These are phyloP conservation scores for Magnaporthales sp. DNA, from an alignment of 2,329 filamentous ascomycete genomes.

Conservation along the genomic window DNA sequence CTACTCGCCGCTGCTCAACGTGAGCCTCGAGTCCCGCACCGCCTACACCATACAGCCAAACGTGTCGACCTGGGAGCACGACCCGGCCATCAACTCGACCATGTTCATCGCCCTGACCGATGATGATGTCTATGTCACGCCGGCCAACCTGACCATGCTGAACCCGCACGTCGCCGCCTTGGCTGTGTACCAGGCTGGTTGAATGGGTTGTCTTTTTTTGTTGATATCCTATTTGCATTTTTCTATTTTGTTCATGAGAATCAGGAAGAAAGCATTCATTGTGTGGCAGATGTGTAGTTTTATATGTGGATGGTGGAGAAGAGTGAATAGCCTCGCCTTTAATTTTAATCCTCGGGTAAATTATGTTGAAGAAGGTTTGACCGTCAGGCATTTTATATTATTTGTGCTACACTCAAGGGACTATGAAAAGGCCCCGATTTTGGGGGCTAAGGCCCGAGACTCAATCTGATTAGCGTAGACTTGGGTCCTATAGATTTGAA, in stretches of 20 bases:
- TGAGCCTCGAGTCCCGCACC: slow-evolving; percentile 34
- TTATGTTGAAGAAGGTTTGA: background rate
- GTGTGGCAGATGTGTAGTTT: too few species aligned
- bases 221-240: background rate
- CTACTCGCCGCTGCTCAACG: slow-evolving; percentile 50
- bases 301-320: background rate
- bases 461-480: too few species aligned
- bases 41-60: slow-evolving; percentile 69
- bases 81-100: slow-evolving; percentile 66
- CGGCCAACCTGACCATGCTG: slow-evolving; percentile 43
- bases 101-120: slow-evolving; percentile 75
- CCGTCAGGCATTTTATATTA: background rate
- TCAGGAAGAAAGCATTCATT: too few species aligned
- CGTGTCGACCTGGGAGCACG: slow-evolving; percentile 54
- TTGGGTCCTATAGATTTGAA: too few species aligned
- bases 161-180: slow-evolving; percentile 72
- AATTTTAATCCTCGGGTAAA: background rate
- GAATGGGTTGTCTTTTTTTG: background rate
- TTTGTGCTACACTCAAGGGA: background rate
- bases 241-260: too few species aligned
- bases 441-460: too few species aligned
- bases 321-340: background rate
- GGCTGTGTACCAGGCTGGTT: slow-evolving; percentile 71
- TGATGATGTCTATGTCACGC: slow-evolving; percentile 53
- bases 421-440: too few species aligned